Evolutionary conservation across 2,329 filamentous ascomycete species (phyloP), one percentile per base, ranked within the genome.

Genomic region (Onygena corvina): DNA sequence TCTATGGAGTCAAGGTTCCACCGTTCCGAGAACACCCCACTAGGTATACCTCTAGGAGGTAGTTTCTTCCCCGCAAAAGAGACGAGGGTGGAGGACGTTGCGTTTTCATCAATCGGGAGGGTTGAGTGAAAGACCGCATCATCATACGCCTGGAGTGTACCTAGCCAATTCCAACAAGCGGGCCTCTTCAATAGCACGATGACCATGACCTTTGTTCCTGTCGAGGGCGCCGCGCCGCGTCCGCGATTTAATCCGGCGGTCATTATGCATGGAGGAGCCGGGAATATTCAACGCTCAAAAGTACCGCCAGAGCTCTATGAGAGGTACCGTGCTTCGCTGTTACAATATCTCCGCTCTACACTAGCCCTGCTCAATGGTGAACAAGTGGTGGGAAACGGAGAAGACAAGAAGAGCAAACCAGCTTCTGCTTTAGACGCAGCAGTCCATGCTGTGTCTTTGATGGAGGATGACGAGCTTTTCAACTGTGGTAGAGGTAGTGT

Each of bases 401-500:
- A 30, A 7, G 20, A 33, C 9, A 23, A 42, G 20, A 30, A 34
- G 3, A 18, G 14, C 16, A 16, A 38, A 2, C 35, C 30, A 30
- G n/a, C 30, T 12, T 74, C 74, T 0, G 84, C 88, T 0, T 74
- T 94, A 11, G 80, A 86, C 49, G 76, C 80, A 0, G 86, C 86
- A 1, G 82, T 83, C 1, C 77, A 82, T 63, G 87, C 87, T 38
- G 86, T 93, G 8, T 70, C 73, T 1, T 73, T 82, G 21, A 76
- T 94, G 12, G 88, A 94, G 67, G 73, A 93, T 60, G 79, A 88
- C 60, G 75, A 82, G 1, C 76, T 93, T 3, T 94, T 92, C 75
- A 94, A 94, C 68, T 80, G 81, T 50, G 87, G 81, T 5, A 81
- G 80, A 58, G 89, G 89, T 48, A 85, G 87, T 46, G 87, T 94